Conservation (phyloP, 495 filamentous ascomycete species). For the Penicillium roqueforti region DNA sequence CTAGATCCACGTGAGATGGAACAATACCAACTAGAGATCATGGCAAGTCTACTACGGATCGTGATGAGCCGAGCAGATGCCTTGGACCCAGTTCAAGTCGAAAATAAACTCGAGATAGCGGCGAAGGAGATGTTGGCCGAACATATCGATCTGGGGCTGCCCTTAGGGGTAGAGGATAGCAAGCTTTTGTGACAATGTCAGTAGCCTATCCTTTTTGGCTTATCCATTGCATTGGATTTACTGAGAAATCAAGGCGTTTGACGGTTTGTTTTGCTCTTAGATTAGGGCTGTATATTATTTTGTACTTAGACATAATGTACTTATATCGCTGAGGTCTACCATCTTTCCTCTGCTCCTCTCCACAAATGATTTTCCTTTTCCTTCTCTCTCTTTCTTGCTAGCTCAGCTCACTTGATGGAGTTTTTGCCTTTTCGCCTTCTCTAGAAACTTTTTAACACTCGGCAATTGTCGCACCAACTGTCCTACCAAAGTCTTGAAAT, state of each 20-base stretch:
- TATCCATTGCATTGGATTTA: background rate
- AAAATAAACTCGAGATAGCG: constrained; percentile 41
- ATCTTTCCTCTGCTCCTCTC: background rate
- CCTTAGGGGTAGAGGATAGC: constrained; percentile 29
- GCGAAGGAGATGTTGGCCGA: constrained; percentile 54
- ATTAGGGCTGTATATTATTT: constrained; percentile 4
- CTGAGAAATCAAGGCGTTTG: constrained; percentile 4
- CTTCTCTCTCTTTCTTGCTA: too few relatives aligned
- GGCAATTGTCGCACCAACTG: too few relatives aligned
- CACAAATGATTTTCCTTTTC: too few relatives aligned
- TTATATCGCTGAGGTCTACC: background rate
- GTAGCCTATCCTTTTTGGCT: background rate
- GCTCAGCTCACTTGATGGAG: too few relatives aligned
- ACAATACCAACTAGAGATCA: constrained; percentile 48
- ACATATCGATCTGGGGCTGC: constrained; percentile 31
- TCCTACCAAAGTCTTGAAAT: too few relatives aligned
- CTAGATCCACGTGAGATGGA: constrained; percentile 39
- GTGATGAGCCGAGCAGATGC: constrained; percentile 45
- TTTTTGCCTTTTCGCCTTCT: too few relatives aligned
- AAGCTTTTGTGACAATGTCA: constrained; percentile 22
- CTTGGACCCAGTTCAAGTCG: constrained; percentile 29
- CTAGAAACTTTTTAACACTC: too few relatives aligned
- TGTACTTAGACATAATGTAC: background rate
- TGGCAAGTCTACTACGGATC: constrained; percentile 47
- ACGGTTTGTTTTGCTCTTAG: background rate